These are phyloP conservation scores for Cinchona pubescens DNA, from an alignment of 257 asterid genomes.

Conservation along the genomic window DNA sequence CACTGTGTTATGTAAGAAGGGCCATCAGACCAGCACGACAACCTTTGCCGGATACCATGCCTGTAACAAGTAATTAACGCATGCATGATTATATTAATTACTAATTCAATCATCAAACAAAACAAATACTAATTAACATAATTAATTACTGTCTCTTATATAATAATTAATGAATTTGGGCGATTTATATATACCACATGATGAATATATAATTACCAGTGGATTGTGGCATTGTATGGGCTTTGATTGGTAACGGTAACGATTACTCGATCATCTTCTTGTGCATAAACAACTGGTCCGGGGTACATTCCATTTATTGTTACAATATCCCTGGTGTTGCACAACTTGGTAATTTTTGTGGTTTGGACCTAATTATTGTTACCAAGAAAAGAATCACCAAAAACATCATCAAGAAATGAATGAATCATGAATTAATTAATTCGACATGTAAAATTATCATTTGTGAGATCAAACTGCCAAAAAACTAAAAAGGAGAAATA, in stretches of 20 bases:
- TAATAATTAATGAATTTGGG: not conserved
- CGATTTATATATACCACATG: not conserved
- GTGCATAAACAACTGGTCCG: constrained; percentile 60
- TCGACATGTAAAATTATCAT: not conserved
- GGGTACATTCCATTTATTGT: constrained; percentile 56
- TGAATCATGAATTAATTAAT: not conserved
- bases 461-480: no score
- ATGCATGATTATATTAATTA: not conserved
- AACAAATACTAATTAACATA: not conserved
- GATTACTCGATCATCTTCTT: constrained; percentile 54
- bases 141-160: not conserved
- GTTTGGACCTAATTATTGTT: constrained; percentile 39
- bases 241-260: constrained; percentile 41
- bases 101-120: not conserved
- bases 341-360: constrained; percentile 44
- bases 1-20: constrained; percentile 68
- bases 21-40: constrained; percentile 68
- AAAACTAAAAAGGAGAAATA: no score
- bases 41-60: constrained; percentile 64
- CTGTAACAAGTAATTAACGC: constrained; percentile 22
- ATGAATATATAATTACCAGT: constrained; percentile 42
- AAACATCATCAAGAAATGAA: not conserved
- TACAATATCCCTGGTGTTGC: constrained; percentile 39
- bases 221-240: constrained; percentile 58
- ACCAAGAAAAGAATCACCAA: not conserved